phyloP scores from a whole-genome alignment of 1,284 basidiomycete genomes.

The Puccinia triticina region DNA sequence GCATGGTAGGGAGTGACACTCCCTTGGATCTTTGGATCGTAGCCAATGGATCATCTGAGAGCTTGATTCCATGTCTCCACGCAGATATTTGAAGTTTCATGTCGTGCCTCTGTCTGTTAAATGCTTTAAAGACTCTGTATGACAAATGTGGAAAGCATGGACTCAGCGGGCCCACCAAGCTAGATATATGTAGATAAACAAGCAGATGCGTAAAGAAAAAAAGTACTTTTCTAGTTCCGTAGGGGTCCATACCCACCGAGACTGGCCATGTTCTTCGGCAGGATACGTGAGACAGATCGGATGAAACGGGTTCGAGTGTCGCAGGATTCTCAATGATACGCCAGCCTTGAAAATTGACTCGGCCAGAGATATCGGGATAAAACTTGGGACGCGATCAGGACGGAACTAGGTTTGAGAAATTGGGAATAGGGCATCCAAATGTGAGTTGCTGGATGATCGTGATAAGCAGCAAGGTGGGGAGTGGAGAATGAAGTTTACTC shows the following conservation, averaged over 20 bases:
- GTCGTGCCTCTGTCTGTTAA: conserved; percentile 7
- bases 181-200: no score
- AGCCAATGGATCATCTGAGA: background rate
- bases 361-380: conserved; percentile 40
- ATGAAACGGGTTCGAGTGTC: no score
- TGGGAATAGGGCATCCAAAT: background rate
- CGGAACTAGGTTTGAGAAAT: background rate
- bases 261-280: no score
- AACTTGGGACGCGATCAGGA: conserved; percentile 31
- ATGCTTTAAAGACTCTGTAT: conserved; percentile 9
- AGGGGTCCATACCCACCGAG: no score
- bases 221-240: conserved; percentile 31
- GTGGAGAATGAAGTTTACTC: background rate
- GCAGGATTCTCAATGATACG: no score
- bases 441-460: background rate
- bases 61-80: conserved; percentile 34
- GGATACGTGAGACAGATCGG: no score
- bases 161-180: no score
- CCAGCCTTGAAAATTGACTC: no score
- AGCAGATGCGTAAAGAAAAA: background rate
- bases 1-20: background rate
- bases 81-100: conserved; percentile 40
- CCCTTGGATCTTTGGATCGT: background rate
- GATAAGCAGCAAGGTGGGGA: background rate
- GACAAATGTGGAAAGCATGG: background rate